Evolutionary conservation across 2,329 filamentous ascomycete genomes (phyloP).

Genomic region (Westerdykella ornata): DNA sequence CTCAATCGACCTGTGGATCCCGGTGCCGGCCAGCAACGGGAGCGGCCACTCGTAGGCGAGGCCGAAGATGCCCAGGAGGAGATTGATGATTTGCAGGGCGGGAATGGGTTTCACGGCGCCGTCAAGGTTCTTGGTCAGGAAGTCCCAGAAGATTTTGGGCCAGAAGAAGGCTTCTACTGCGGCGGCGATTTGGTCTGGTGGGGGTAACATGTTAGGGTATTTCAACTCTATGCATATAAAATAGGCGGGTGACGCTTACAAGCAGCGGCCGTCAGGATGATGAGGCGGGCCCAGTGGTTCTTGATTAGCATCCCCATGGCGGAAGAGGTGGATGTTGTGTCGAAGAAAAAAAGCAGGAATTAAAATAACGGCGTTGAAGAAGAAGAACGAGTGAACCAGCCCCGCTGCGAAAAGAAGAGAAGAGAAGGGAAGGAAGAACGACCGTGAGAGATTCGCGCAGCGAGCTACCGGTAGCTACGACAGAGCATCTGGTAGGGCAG

Average conservation of each 20-base stretch:
- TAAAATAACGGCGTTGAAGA: constrained; percentile 8
- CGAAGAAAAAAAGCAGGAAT: constrained; percentile 15
- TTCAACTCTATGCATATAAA: no score
- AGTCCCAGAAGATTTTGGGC: constrained; percentile 99
- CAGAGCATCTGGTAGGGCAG: constrained; percentile 23
- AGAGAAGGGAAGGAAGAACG: constrained; percentile 12
- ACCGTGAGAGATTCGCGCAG: constrained; percentile 22
- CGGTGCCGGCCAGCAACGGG: constrained; percentile 62
- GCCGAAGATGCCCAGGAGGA: constrained; percentile 70
- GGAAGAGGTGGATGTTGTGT: constrained; percentile 3
- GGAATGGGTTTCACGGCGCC: constrained; percentile 80
- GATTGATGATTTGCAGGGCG: constrained; percentile 80
- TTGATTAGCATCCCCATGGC: constrained; percentile 96
- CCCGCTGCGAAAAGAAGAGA: constrained; percentile 15
- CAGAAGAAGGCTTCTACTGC: constrained; percentile 88
- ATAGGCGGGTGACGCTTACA: constrained; percentile 49
- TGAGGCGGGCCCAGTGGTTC: constrained; percentile 96
- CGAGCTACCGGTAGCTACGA: constrained; percentile 37
- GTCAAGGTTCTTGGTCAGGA: constrained; percentile 84
- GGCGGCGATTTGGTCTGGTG: constrained; percentile 74
- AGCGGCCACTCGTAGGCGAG: constrained; percentile 91
- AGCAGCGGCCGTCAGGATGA: constrained; percentile 74
- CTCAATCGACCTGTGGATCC: constrained; percentile 81
- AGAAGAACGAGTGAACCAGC: constrained; percentile 22
- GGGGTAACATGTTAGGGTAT: not conserved